Base-by-base conservation (phyloP, 345 rosid species). In the Populus davidiana region DNA sequence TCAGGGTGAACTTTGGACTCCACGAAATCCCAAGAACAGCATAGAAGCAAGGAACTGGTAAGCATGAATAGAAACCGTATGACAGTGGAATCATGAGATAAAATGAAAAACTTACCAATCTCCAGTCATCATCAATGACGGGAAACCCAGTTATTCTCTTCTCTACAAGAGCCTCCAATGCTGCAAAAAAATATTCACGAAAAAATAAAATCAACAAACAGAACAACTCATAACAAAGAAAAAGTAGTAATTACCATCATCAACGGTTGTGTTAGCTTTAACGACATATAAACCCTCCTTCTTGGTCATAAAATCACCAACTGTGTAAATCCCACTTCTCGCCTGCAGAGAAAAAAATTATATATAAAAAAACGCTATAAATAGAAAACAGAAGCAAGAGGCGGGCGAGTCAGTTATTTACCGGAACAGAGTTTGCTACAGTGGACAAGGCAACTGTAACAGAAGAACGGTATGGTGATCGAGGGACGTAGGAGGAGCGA, bases 111-210 rank as follows among this genome's bases (percentile, higher is more conserved):
- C 86, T 78, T 86, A 89, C 95, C 93, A 90, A 79, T 78, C 86
- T 91, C 94, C 94, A 91, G 76, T 89, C 91, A 61, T 93, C 91
- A 50, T 93, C 96, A 66, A 93, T 83, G 77, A 95, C 99, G 75
- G 99, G 98, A 87, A 93, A 91, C 70, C 98, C 95, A 29, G 96
- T 91, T 80, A 93, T 86, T 87, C 94, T 90, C 75, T 85, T 83
- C 83, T 90, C 94, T 35, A 91, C 98, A 36, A 91, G 90, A 23
- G 84, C 72, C 73, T 91, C 95, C 75, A 94, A 77, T 67, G 97
- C 97, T 93, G 89, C 77, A 76, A 17, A 56, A 66, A 80, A 18
- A 80, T 39, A 67, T 68, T 17, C 16, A 59, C 29, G 20, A 3
- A 47, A 66, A 9, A 62, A 23, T 43, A 73, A 66, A 49, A 31